phyloP scores from a whole-genome alignment of 2,329 filamentous ascomycete species.

The Pseudohalonectria lignicola region DNA sequence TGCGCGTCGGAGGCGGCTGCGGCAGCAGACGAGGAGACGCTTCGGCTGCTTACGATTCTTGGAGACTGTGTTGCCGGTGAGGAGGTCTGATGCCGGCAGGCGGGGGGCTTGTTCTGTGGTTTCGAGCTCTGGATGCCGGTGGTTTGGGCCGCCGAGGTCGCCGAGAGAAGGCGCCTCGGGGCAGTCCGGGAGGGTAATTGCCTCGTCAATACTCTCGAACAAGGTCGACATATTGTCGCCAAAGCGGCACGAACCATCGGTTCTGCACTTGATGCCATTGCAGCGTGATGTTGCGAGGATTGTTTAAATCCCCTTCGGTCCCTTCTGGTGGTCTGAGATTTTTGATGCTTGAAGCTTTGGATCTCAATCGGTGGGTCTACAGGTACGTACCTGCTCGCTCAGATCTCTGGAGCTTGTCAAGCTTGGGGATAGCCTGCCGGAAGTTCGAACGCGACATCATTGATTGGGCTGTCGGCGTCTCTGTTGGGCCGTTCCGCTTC shows the following conservation, averaged over 20 bases:
- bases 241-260: slow-evolving; percentile 26
- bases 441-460: too few relatives aligned
- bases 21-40: slow-evolving; percentile 4
- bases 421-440: too few relatives aligned
- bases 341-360: background rate
- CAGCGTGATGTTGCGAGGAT: background rate
- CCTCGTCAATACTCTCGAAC: slow-evolving; percentile 19
- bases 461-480: too few relatives aligned
- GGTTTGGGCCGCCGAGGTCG: background rate
- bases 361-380: too few relatives aligned
- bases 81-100: background rate
- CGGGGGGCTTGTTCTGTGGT: background rate
- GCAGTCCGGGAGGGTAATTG: slow-evolving; percentile 1
- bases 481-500: too few relatives aligned
- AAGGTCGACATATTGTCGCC: slow-evolving; percentile 26
- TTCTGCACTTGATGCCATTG: slow-evolving; percentile 19
- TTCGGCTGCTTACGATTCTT: background rate
- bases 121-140: background rate
- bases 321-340: too few relatives aligned
- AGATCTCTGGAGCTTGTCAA: too few relatives aligned
- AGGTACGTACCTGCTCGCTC: too few relatives aligned
- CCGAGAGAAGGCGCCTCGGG: background rate
- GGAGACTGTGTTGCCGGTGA: background rate
- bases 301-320: too few relatives aligned
- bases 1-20: slow-evolving; percentile 11